Percentiles rank a stretch among this genome's conserved stretches.
Evolutionary conservation across 805 yeast genomes (phyloP).

Genomic region (Kuraishia borneana): DNA sequence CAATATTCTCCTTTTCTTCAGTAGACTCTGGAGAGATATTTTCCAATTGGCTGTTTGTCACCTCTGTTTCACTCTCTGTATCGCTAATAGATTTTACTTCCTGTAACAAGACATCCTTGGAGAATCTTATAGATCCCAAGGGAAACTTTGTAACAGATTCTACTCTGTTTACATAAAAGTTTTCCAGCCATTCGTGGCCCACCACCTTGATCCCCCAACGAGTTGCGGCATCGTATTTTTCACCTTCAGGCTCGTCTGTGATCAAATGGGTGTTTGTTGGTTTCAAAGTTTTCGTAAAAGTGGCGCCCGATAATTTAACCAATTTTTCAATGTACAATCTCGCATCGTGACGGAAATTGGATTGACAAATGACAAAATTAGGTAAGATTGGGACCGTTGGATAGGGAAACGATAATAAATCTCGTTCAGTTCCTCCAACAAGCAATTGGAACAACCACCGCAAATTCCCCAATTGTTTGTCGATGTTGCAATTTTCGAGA

Average conservation of each 20-base stretch:
- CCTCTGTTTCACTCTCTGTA: too few relatives aligned
- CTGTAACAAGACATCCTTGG: too few relatives aligned
- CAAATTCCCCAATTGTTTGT: slow-evolving; percentile 66
- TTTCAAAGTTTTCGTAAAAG: slow-evolving; percentile 56
- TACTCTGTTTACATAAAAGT: slow-evolving; percentile 41
- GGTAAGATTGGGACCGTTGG: not conserved
- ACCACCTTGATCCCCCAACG: slow-evolving; percentile 59
- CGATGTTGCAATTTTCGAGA: too few relatives aligned
- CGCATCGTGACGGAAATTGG: slow-evolving; percentile 82
- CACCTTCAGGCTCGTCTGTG: slow-evolving; percentile 57
- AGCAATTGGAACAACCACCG: slow-evolving; percentile 74
- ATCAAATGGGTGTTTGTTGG: slow-evolving; percentile 62
- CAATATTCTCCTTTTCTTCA: too few relatives aligned
- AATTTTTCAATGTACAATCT: slow-evolving; percentile 59
- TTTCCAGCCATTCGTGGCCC: slow-evolving; percentile 86
- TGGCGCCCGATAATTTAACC: slow-evolving; percentile 62
- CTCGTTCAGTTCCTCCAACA: too few relatives aligned
- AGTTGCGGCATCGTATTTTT: slow-evolving; percentile 63
- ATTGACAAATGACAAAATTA: slow-evolving; percentile 48
- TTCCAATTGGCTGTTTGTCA: too few relatives aligned
- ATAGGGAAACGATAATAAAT: not conserved
- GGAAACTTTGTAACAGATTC: slow-evolving; percentile 29
- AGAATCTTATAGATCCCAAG: too few relatives aligned
- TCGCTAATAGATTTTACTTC: too few relatives aligned
- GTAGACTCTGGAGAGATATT: too few relatives aligned